phyloP scores from a whole-genome alignment of 2,329 filamentous ascomycete species.

The Aspergillus uvarum region DNA sequence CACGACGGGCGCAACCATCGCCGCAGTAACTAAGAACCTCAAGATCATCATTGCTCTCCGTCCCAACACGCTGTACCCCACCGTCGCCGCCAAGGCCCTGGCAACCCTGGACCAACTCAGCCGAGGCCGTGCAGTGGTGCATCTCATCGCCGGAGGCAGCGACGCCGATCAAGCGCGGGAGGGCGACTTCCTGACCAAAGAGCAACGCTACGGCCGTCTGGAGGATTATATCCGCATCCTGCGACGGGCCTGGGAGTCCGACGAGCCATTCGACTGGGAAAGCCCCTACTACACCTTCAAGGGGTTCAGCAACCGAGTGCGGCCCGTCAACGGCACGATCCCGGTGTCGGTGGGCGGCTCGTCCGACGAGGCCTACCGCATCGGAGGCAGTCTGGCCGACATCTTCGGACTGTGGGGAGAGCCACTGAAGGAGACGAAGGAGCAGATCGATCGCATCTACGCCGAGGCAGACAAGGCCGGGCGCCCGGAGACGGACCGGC shows the following conservation, averaged over 20 bases:
- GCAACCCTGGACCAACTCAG: conserved; percentile 62
- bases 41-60: conserved; percentile 63
- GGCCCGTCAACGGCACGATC: conserved; percentile 55
- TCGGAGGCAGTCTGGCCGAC: conserved; percentile 59
- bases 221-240: conserved; percentile 65
- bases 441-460: conserved; percentile 63
- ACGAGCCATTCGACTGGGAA: conserved; percentile 62
- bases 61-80: conserved; percentile 63
- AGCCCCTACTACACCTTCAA: conserved; percentile 62
- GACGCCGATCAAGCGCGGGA: conserved; percentile 61
- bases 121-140: conserved; percentile 58
- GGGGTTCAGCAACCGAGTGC: conserved; percentile 56
- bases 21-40: conserved; percentile 57
- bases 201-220: conserved; percentile 57
- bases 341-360: conserved; percentile 61
- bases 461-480: conserved; percentile 59
- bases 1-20: conserved; percentile 60
- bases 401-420: conserved; percentile 67
- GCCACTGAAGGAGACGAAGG: conserved; percentile 62
- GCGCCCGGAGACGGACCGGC: conserved; percentile 52
- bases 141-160: conserved; percentile 63
- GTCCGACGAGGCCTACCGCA: conserved; percentile 59
- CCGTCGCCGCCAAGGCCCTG: conserved; percentile 61
- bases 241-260: conserved; percentile 57
- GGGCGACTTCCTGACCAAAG: conserved; percentile 60